phyloP scores from a whole-genome alignment of 169 alveolate genomes.

The Eimeria acervulina region DNA sequence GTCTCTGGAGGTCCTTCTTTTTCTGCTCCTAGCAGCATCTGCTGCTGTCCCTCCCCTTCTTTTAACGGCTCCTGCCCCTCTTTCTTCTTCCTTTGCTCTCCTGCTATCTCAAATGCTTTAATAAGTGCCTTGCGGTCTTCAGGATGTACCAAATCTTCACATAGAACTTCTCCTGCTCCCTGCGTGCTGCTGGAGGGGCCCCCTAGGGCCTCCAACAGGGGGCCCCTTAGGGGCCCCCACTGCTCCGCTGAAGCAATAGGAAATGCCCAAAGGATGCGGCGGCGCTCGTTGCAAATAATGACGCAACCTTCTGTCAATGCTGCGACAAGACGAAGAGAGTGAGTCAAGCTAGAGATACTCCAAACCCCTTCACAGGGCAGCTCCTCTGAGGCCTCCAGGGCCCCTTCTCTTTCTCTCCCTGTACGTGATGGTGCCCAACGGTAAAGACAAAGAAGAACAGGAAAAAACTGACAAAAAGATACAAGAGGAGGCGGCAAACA shows the following conservation, averaged over 20 bases:
- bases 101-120: not conserved
- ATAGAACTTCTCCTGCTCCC: not conserved
- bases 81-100: not conserved
- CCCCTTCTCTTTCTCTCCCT: not conserved
- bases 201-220: not conserved
- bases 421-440: too few species aligned
- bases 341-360: not conserved
- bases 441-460: not conserved
- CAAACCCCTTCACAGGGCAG: not conserved
- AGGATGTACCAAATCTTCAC: constrained; percentile 28
- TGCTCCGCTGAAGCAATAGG: not conserved
- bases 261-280: constrained; percentile 26
- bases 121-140: not conserved
- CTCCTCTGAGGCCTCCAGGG: not conserved
- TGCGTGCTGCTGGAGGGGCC: not conserved
- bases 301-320: not conserved
- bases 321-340: not conserved
- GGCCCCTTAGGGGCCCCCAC: constrained; percentile 23
- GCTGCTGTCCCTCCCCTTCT: not conserved
- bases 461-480: not conserved
- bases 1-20: not conserved
- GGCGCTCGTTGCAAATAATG: not conserved
- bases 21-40: not conserved
- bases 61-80: not conserved
- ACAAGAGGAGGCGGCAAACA: not conserved